Percentiles rank a stretch among this genome's conserved stretches.
These are phyloP conservation scores for Conticribra guillardii DNA, from an alignment of 108 stramenopile species.

Conservation along the genomic window DNA sequence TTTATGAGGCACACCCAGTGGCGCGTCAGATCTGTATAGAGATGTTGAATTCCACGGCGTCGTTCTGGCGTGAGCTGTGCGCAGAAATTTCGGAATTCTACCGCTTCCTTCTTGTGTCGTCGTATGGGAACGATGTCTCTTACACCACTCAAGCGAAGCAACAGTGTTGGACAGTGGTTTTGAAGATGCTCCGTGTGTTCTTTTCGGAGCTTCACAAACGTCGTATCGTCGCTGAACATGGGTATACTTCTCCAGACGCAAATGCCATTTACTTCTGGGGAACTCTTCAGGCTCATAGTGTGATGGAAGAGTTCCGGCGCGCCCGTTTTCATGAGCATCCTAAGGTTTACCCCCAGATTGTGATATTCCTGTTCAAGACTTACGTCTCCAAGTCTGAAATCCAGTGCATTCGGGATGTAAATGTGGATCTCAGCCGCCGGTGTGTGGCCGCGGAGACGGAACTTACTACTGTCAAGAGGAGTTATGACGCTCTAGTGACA, in stretches of 20 bases:
- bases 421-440: too few species aligned
- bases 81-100: background rate
- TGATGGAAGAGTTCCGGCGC: background rate
- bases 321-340: too few species aligned
- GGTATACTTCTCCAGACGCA: background rate
- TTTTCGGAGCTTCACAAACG: too few species aligned
- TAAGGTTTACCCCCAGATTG: too few species aligned
- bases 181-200: background rate
- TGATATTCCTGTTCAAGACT: too few species aligned
- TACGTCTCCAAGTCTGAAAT: background rate
- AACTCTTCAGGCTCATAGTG: background rate
- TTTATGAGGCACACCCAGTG: background rate
- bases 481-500: too few species aligned
- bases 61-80: background rate
- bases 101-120: background rate
- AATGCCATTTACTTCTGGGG: constrained; percentile 2
- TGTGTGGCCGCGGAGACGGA: too few species aligned
- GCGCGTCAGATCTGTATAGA: background rate
- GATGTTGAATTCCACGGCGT: background rate
- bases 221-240: background rate
- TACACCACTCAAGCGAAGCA: background rate
- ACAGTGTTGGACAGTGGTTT: constrained; percentile 2
- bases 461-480: too few species aligned
- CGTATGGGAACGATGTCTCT: background rate
- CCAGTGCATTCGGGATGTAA: background rate